These are phyloP conservation scores for Dictyostelium capitatum DNA, from an alignment of 78 protist genomes.

Conservation along the genomic window DNA sequence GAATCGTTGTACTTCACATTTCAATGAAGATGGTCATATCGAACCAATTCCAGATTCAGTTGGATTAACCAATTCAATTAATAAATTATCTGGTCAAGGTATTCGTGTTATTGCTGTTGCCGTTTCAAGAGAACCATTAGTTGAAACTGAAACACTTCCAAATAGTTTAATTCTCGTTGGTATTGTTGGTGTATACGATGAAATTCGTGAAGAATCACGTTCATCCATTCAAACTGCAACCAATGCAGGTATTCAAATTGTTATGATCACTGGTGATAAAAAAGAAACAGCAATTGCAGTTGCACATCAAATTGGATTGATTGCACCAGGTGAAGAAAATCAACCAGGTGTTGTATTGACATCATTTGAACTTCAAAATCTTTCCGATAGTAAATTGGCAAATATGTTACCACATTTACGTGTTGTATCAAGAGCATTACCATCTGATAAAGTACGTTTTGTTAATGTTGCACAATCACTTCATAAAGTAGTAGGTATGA, in stretches of 20 bases:
- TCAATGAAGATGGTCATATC: conserved; percentile 73
- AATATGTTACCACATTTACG: conserved; percentile 85
- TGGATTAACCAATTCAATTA: conserved; percentile 39
- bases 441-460: conserved; percentile 92
- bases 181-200: conserved; percentile 90
- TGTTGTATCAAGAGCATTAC: conserved; percentile 95
- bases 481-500: conserved; percentile 95
- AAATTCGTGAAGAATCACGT: conserved; percentile 87
- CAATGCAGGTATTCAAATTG: conserved; percentile 90
- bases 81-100: conserved; percentile 76
- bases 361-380: conserved; percentile 54
- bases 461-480: conserved; percentile 86
- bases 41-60: conserved; percentile 77
- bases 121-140: conserved; percentile 74
- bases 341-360: conserved; percentile 89
- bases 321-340: conserved; percentile 60
- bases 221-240: conserved; percentile 83
- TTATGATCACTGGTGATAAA: conserved; percentile 95
- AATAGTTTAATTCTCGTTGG: conserved; percentile 76
- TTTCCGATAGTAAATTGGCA: conserved; percentile 74
- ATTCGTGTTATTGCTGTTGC: conserved; percentile 86
- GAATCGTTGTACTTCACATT: conserved; percentile 64
- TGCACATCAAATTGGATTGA: conserved; percentile 89
- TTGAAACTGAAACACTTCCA: conserved; percentile 74
- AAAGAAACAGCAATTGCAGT: conserved; percentile 93